A percentile compares a stretch with the other conserved stretches of the same genome.
Evolutionary conservation across 2,329 filamentous ascomycete genomes (phyloP).

Genomic region (Tolypocladium pustulatum): DNA sequence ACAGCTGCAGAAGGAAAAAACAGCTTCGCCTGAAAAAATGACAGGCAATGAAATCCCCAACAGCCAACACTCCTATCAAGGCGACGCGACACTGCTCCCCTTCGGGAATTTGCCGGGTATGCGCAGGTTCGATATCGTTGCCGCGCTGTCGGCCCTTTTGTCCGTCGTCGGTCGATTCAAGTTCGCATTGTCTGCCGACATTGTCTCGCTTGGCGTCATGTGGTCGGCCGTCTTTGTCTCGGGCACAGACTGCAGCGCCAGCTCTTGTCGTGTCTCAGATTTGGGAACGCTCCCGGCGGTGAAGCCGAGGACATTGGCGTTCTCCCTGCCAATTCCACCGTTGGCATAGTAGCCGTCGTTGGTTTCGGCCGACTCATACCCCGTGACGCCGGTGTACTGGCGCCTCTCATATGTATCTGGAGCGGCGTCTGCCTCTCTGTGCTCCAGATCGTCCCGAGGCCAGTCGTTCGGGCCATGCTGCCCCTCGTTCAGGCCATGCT

Average conservation of each 20-base stretch:
- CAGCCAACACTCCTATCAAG: background rate
- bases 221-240: constrained; percentile 8
- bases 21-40: background rate
- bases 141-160: constrained; percentile 31
- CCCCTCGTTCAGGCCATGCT: background rate
- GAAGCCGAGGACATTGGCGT: constrained; percentile 8
- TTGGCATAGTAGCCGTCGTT: constrained; percentile 8
- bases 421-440: background rate
- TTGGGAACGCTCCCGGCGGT: constrained; percentile 7
- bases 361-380: background rate
- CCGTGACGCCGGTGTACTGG: background rate
- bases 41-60: background rate
- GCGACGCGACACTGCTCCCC: constrained; percentile 26
- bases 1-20: background rate
- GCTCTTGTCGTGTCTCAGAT: constrained; percentile 12
- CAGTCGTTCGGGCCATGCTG: background rate
- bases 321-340: background rate
- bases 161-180: constrained; percentile 15
- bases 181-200: background rate
- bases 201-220: constrained; percentile 1
- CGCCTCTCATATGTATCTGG: background rate
- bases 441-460: background rate
- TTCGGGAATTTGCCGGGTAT: constrained; percentile 58
- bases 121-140: constrained; percentile 54
- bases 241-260: constrained; percentile 7